Evolutionary conservation across 192 early-diverging fungal genomes (phyloP), one percentile per base, ranked within the genome.

Genomic region (Linnemannia zychae): DNA sequence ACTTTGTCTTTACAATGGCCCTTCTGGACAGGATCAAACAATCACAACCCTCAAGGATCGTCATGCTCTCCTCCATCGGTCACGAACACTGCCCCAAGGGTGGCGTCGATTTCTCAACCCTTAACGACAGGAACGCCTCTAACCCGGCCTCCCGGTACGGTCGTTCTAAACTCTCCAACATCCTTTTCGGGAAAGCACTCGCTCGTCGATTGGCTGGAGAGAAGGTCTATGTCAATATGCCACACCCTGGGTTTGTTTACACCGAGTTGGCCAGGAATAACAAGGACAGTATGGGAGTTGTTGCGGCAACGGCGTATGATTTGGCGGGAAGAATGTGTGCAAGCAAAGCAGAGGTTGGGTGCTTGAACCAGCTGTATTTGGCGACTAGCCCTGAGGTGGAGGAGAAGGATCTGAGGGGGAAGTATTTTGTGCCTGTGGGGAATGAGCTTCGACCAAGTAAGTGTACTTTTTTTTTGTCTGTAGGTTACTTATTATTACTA

Each of bases 331-430:
- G 73, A 74, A 72, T 85, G 72, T 74, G 88, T 67, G 77, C 79
- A 0, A 48, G 79, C 4, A 77, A 38, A 0, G 75, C 88, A 5
- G 87, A 88, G 37, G 74, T 90, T 67, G 92, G 92, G 24, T 78
- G 83, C 3, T 70, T 90, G 52, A 91, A 90, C 28, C 91, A 91
- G 67, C 28, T 91, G 16, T 92, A 89, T 49, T 76, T 80, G 36
- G 90, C 92, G 3, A 92, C 91, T 2, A 91, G 91, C 37, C 91
- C 91, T 34, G 90, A 92, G 44, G 66, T 91, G 34, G 87, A 90
- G 57, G 72, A 90, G 67, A 87, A 88, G 68, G 82, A 90, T 79
- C 36, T 76, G 33, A 71, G 88, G 17, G 84, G 84, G n/a, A 2
- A 50, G 40, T 86, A 88, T 57, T 86, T 88, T 77, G 75, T 80